These are phyloP conservation scores for Pilasporangium apinafurcum DNA, from an alignment of 352 stramenopile species.

Conservation along the genomic window DNA sequence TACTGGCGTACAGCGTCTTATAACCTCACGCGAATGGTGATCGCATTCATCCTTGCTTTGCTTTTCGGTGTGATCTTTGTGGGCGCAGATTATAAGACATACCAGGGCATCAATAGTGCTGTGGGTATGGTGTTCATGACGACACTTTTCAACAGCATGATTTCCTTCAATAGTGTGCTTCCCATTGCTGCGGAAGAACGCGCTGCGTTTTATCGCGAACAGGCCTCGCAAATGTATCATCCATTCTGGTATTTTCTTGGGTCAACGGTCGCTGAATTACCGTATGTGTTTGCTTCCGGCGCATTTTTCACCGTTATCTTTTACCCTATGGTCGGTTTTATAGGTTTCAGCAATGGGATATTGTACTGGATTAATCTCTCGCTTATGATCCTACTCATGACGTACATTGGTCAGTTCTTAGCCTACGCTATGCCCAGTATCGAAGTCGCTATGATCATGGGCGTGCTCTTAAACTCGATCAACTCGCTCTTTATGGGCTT, in stretches of 20 bases:
- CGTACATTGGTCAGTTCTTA: constrained; percentile 59
- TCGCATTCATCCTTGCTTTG: constrained; percentile 46
- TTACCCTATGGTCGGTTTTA: constrained; percentile 82
- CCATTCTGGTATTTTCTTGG: constrained; percentile 26
- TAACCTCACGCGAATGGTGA: constrained; percentile 42
- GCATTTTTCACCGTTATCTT: constrained; percentile 46
- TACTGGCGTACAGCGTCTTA: constrained; percentile 42
- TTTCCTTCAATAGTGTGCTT: constrained; percentile 57
- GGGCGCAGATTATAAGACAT: constrained; percentile 24
- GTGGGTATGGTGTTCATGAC: constrained; percentile 24
- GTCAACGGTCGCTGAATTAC: constrained; percentile 40
- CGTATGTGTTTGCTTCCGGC: constrained; percentile 59
- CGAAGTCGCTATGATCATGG: constrained; percentile 33
- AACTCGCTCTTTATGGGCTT: constrained; percentile 29
- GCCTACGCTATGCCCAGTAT: constrained; percentile 43
- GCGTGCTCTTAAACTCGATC: constrained; percentile 36
- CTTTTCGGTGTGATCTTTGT: constrained; percentile 60
- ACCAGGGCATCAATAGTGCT: constrained; percentile 26
- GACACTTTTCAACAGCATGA: constrained; percentile 68
- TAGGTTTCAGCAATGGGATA: constrained; percentile 18
- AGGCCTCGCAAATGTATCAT: constrained; percentile 68
- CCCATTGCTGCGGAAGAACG: constrained; percentile 67
- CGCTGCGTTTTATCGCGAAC: constrained; percentile 80
- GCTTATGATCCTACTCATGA: constrained; percentile 33
- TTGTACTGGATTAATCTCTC: constrained; percentile 33